Evolutionary conservation across 805 yeast species (phyloP), one percentile per base, ranked within the genome.

Genomic region (Candida tibetensis): DNA sequence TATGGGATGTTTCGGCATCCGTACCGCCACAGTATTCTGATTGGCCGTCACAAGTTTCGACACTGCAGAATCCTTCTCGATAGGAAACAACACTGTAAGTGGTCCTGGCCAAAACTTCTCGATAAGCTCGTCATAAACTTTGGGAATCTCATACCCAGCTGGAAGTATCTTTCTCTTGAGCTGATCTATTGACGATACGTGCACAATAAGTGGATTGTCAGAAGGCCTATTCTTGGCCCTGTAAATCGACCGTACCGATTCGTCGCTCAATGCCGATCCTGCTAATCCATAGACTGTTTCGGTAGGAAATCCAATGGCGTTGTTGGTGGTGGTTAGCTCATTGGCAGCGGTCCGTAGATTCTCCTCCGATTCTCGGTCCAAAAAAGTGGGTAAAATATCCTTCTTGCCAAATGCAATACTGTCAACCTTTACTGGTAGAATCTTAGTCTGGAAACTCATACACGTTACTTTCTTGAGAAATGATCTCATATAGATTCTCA

Each of bases 201-300:
- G 99, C 0, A 95, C 80, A 37, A 93, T 93, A 44, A 93, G 66
- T 3, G 99, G 99, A 52, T 93, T 93, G 60, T 93, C 99, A 4
- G 95, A 80, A 0, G 99, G 99, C 46, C 99, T 72, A 55, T 89
- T 88, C 52, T 93, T 93, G 18, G 97, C 98, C 17, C 61, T 69
- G 58, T 89, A 93, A 7, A 93, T 93, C 31, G 81, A 76, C 41
- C 62, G 57, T 2, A 90, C 96, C 0, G 95, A 76, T 4, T 76
- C 78, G 37, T 88, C 88, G 37, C 70, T 72, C 34, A 86, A 65
- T 0, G 95, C 85, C 3, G 90, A 82, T 1, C 93, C 99, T 0
- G 96, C 99, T 1, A 93, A 71, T 0, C 99, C 99, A 58, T 93
- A 93, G 0, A 93, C 99, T 0, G 99, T 93, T 56, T 93, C 99